Conservation (phyloP, 163 green algal genomes). For the Smithsoniella earleae region DNA sequence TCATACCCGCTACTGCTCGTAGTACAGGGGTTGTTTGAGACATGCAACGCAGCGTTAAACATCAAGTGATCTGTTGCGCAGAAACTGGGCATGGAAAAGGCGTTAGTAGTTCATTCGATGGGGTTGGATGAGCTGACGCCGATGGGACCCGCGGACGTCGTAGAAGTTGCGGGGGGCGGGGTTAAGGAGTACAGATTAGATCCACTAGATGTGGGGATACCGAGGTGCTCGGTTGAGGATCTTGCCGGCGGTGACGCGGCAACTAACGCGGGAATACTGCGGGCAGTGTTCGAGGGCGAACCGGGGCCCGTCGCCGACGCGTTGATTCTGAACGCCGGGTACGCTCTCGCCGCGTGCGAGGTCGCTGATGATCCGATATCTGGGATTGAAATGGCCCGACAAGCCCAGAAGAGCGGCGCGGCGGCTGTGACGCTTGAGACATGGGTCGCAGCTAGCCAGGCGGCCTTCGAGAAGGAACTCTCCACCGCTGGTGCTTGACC, state of each 20-base stretch:
- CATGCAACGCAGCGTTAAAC: too few species aligned
- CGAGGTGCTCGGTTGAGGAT: slow-evolving; percentile 77
- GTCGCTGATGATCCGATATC: slow-evolving; percentile 56
- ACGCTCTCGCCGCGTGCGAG: slow-evolving; percentile 70
- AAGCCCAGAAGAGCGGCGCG: slow-evolving; percentile 59
- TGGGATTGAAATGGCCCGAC: slow-evolving; percentile 76
- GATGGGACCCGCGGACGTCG: slow-evolving; percentile 73
- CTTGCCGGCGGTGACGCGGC: slow-evolving; percentile 75
- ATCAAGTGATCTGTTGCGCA: slow-evolving; percentile 37
- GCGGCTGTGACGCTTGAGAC: slow-evolving; percentile 36
- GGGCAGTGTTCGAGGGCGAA: slow-evolving; percentile 80
- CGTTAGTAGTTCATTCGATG: slow-evolving; percentile 88
- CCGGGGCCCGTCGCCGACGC: slow-evolving; percentile 76
- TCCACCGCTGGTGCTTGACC: too few species aligned
- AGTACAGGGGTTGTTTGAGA: too few species aligned
- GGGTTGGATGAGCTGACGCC: slow-evolving; percentile 97
- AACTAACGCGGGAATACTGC: slow-evolving; percentile 80
- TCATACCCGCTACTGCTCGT: too few species aligned
- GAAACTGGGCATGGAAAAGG: slow-evolving; percentile 70
- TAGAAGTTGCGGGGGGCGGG: slow-evolving; percentile 57
- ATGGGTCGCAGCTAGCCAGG: slow-evolving; percentile 35
- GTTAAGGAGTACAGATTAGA: slow-evolving; percentile 72
- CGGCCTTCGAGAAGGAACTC: neutral
- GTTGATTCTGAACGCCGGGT: slow-evolving; percentile 78
- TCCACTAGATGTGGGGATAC: slow-evolving; percentile 80